These are phyloP conservation scores for Citrus mangshanensis DNA, from an alignment of 345 rosid species.

Conservation along the genomic window DNA sequence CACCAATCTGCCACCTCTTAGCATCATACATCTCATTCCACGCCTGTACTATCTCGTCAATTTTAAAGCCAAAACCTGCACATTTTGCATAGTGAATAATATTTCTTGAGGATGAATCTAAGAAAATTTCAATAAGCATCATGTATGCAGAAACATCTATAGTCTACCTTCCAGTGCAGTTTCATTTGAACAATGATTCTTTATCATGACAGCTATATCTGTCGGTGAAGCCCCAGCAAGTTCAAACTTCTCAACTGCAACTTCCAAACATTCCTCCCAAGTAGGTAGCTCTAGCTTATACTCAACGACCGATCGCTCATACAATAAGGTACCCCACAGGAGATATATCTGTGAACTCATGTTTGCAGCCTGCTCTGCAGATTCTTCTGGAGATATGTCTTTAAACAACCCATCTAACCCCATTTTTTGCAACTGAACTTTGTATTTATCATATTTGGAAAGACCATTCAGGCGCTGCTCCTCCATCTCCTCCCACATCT, in stretches of 20 bases:
- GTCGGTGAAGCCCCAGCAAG: constrained; percentile 97
- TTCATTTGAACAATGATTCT: constrained; percentile 92
- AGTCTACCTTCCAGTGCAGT: constrained; percentile 78
- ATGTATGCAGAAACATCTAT: not conserved
- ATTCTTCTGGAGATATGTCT: constrained; percentile 70
- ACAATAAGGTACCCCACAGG: constrained; percentile 91
- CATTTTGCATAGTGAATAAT: constrained; percentile 8
- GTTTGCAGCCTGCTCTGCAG: constrained; percentile 72
- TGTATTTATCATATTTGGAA: constrained; percentile 69
- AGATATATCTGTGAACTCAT: constrained; percentile 92
- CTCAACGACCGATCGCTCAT: constrained; percentile 94
- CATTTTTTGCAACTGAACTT: constrained; percentile 58
- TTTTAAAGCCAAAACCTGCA: constrained; percentile 86
- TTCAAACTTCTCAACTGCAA: constrained; percentile 95
- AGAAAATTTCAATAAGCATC: not conserved
- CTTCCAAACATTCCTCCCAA: constrained; percentile 99
- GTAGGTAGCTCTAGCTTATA: constrained; percentile 82
- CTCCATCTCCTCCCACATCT: constrained; percentile 95
- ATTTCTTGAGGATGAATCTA: not conserved
- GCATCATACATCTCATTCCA: constrained; percentile 99
- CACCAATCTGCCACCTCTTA: constrained; percentile 90
- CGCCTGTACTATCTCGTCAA: constrained; percentile 95
- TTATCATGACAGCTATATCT: constrained; percentile 94
- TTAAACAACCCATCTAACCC: constrained; percentile 58
- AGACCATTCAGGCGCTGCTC: constrained; percentile 86